Evolutionary conservation across 768 basidiomycete species (phyloP).

Genomic region (Lentinula edodes): DNA sequence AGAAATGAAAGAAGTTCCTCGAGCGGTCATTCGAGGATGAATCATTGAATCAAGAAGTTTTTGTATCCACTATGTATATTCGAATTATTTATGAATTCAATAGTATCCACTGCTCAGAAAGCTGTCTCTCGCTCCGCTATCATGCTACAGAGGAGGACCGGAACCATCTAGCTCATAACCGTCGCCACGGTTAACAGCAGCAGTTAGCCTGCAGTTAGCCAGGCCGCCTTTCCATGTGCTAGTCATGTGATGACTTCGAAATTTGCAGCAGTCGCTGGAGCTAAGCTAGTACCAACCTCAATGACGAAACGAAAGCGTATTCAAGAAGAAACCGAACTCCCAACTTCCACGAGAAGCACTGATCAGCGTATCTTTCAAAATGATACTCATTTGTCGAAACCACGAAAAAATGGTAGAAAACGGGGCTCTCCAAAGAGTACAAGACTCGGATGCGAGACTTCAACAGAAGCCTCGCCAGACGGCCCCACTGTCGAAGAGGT

Average conservation of each 20-base stretch:
- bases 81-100: too few species aligned
- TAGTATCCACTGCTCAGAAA: too few species aligned
- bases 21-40: background rate
- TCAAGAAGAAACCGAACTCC: slow-evolving; percentile 3
- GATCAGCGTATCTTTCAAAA: too few species aligned
- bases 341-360: background rate
- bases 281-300: background rate
- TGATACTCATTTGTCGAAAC: background rate
- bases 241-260: too few species aligned
- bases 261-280: too few species aligned
- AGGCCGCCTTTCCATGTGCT: too few species aligned
- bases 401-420: background rate
- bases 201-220: too few species aligned
- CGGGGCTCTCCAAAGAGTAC: too few species aligned
- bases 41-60: background rate
- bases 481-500: background rate
- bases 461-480: background rate
- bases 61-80: background rate
- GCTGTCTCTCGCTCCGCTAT: too few species aligned
- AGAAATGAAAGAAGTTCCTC: background rate
- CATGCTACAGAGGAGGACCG: too few species aligned
- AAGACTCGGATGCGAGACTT: background rate
- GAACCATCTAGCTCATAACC: too few species aligned
- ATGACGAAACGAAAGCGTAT: slow-evolving; percentile 6
- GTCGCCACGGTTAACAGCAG: too few species aligned